Base-by-base conservation (phyloP, 768 basidiomycete species). In the Trametes cinnabarina region DNA sequence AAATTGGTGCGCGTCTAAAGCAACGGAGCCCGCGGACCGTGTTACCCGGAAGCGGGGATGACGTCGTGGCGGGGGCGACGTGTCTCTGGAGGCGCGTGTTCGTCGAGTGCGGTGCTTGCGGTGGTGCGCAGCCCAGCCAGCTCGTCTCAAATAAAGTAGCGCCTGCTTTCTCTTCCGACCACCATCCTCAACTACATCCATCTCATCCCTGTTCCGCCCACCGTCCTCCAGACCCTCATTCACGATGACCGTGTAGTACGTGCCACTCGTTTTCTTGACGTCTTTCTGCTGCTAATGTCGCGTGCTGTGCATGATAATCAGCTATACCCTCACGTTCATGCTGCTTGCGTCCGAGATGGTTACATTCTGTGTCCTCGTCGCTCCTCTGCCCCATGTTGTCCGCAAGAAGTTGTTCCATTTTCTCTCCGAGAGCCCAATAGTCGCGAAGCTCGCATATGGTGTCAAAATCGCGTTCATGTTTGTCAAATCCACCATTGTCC, bases 391-490 rank as follows among this genome's bases (percentile, higher is more conserved):
- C 1, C 88, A 91, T 72, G 71, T 76, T 6, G 63, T 92, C 61
- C 83, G 83, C 68, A 87, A 89, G 77, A 68, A 68, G 0, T 70
- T 95, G 47, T 92, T 96, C 65, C 75, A 72, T 20, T 92, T 88
- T 75, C 78, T 90, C 49, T 82, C 85, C 0, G 83, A 84, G 60
- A 91, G 82, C 48, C 75, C 79, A 54, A 69, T 87, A 57, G 76
- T 94, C 52, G 92, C 90, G 19, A 95, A 94, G 66, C 63, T 96
- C 57, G 91, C 93, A 7, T 97, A 97, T 69, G 94, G 78, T 20
- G 80, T 97, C 67, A 96, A 96, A 72, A 96, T 97, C 59, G 87
- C 92, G 9, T 97, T 96, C 79, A 94, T 97, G 90, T 91, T 56
- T 43, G 83, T 72, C 49, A 46, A n/a, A 20, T 32, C n/a, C 39